These are phyloP conservation scores for Trichoderma sp. DNA, from an alignment of 2,329 filamentous ascomycete genomes.

Conservation along the genomic window DNA sequence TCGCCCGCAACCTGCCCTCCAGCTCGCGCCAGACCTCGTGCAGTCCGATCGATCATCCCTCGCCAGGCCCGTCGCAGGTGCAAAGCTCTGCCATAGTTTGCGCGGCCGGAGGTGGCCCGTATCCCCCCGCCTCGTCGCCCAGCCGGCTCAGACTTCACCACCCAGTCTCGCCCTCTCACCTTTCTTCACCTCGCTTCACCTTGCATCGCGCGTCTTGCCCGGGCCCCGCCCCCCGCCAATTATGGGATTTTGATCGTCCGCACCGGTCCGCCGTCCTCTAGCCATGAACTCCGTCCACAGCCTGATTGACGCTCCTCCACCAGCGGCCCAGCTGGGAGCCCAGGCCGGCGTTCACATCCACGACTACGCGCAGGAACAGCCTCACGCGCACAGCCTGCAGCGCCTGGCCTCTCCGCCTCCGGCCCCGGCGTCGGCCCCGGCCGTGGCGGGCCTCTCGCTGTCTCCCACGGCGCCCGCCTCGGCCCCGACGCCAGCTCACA, in stretches of 20 bases:
- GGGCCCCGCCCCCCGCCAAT: constrained; percentile 29
- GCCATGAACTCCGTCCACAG: constrained; percentile 48
- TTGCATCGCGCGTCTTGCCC: constrained; percentile 20
- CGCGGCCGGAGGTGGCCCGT: constrained; percentile 24
- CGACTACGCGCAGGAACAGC: constrained; percentile 25
- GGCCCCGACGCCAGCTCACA: constrained; percentile 27
- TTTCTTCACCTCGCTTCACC: constrained; percentile 28
- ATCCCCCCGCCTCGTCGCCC: constrained; percentile 11
- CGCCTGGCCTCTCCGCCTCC: constrained; percentile 26
- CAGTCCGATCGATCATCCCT: constrained; percentile 23
- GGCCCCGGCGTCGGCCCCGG: constrained; percentile 24
- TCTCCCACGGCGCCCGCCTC: constrained; percentile 30
- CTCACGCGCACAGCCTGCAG: constrained; percentile 17
- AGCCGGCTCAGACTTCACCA: constrained; percentile 22
- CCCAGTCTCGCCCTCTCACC: constrained; percentile 22
- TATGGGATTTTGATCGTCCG: constrained; percentile 29
- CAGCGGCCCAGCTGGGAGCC: constrained; percentile 26
- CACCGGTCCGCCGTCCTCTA: constrained; percentile 29
- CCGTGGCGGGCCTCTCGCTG: constrained; percentile 25
- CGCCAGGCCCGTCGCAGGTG: constrained; percentile 7
- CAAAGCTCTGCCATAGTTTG: constrained; percentile 10
- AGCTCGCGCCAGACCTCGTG: constrained; percentile 16
- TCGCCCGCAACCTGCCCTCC: constrained; percentile 17
- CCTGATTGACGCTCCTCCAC: constrained; percentile 40
- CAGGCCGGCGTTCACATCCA: constrained; percentile 25